These are phyloP conservation scores for Penicillium sp. DNA, from an alignment of 2,329 filamentous ascomycete species.

Conservation along the genomic window DNA sequence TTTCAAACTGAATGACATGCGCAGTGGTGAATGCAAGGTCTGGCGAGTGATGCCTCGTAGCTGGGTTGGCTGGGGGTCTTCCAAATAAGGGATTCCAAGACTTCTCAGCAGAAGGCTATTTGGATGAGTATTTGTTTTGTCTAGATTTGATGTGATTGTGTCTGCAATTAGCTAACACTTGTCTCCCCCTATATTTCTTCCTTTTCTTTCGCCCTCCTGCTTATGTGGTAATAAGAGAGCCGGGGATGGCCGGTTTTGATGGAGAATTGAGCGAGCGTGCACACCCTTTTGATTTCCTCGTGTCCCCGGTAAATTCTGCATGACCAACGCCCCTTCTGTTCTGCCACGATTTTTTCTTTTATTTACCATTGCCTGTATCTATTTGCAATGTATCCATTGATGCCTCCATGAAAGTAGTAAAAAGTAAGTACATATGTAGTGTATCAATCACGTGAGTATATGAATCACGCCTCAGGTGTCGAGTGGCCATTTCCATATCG, in stretches of 20 bases:
- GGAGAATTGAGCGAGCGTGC: conserved; percentile 26
- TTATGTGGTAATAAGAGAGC: conserved; percentile 22
- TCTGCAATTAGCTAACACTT: conserved; percentile 15
- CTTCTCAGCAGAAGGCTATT: neutral
- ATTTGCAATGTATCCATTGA: neutral
- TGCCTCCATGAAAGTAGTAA: neutral
- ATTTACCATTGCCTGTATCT: neutral
- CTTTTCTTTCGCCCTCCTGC: conserved; percentile 9
- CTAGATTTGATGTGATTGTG: conserved; percentile 16
- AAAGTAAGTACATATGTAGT: neutral
- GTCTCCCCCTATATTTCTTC: conserved; percentile 2
- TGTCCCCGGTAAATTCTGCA: conserved; percentile 19
- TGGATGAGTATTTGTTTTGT: conserved; percentile 9
- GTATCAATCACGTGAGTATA: conserved; percentile 5
- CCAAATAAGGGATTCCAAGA: conserved; percentile 13
- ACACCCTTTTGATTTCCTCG: conserved; percentile 15
- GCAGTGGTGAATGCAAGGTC: conserved; percentile 91
- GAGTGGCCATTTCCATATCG: conserved; percentile 8
- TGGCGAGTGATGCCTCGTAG: conserved; percentile 90
- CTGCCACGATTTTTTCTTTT: conserved; percentile 9
- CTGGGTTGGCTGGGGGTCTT: conserved; percentile 80
- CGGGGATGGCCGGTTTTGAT: conserved; percentile 15
- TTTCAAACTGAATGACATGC: conserved; percentile 85
- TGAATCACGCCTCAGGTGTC: neutral
- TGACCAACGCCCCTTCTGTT: conserved; percentile 12